A percentile compares a stretch with the other conserved stretches of the same genome.
These are phyloP conservation scores for Wallemia hederae DNA, from an alignment of 1,284 basidiomycete species.

Conservation along the genomic window DNA sequence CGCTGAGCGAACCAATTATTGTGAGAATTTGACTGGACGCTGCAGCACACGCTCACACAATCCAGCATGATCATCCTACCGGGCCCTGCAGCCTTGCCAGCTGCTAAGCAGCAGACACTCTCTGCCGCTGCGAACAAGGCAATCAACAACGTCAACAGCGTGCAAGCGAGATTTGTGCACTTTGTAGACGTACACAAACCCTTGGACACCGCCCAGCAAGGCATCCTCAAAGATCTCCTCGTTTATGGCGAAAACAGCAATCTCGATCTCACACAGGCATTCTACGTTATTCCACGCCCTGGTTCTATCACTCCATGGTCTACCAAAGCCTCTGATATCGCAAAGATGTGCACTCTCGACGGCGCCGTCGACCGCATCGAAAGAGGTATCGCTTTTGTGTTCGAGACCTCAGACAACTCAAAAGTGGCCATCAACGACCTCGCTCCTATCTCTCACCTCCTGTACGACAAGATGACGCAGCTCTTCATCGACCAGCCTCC, in stretches of 20 bases:
- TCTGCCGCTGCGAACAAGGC: conserved; percentile 30
- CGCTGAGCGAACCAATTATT: too few relatives aligned
- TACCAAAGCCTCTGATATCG: conserved; percentile 87
- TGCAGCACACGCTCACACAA: background rate
- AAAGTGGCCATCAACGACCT: conserved; percentile 18
- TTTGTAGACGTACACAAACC: conserved; percentile 34
- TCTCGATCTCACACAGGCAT: conserved; percentile 13
- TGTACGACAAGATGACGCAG: conserved; percentile 95
- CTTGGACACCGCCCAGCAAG: conserved; percentile 21
- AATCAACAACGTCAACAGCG: conserved; percentile 27
- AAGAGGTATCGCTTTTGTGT: conserved; percentile 43
- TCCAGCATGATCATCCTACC: conserved; percentile 13
- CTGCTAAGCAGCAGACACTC: conserved; percentile 35
- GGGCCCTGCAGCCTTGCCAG: conserved; percentile 15
- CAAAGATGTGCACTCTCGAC: conserved; percentile 52
- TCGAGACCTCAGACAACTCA: conserved; percentile 23
- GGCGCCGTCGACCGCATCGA: conserved; percentile 47
- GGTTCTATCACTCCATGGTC: conserved; percentile 81
- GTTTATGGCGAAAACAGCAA: conserved; percentile 27
- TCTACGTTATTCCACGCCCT: conserved; percentile 47
- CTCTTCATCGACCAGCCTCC: conserved; percentile 31
- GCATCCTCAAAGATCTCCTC: conserved; percentile 42
- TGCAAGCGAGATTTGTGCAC: conserved; percentile 69
- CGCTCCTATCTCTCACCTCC: conserved; percentile 27
- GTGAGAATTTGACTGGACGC: too few relatives aligned